Percentiles rank a stretch among this genome's conserved stretches.
These are phyloP conservation scores for Haematococcus sp. DNA, from an alignment of 139 green algal species.

Conservation along the genomic window DNA sequence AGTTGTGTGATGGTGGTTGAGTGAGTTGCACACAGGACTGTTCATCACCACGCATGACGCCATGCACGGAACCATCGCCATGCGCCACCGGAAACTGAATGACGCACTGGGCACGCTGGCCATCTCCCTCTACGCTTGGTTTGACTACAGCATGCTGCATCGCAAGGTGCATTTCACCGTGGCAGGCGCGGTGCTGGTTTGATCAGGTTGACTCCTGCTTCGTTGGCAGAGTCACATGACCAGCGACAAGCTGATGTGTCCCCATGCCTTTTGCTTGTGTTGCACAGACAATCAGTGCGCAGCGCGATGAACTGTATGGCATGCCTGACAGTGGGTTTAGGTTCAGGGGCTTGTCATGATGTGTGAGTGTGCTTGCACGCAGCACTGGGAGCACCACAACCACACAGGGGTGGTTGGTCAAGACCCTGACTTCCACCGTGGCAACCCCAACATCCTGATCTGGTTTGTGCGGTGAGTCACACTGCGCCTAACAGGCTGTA, in stretches of 20 bases:
- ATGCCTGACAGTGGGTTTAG: no score
- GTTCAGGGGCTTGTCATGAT: no score
- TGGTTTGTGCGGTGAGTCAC: slow-evolving; percentile 30
- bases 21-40: slow-evolving; percentile 32
- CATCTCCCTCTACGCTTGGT: slow-evolving; percentile 48
- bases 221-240: no score
- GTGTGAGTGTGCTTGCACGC: neutral
- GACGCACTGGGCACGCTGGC: slow-evolving; percentile 31
- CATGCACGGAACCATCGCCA: slow-evolving; percentile 48
- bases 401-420: slow-evolving; percentile 24
- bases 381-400: slow-evolving; percentile 57
- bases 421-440: slow-evolving; percentile 38
- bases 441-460: slow-evolving; percentile 29
- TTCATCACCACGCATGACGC: slow-evolving; percentile 59
- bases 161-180: slow-evolving; percentile 12
- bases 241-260: no score
- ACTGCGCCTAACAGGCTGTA: no score
- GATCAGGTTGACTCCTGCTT: no score
- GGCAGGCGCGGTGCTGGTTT: neutral
- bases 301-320: no score
- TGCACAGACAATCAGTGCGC: no score
- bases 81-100: slow-evolving; percentile 36
- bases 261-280: no score
- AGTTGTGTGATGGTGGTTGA: no score
- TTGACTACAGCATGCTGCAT: slow-evolving; percentile 37